phyloP scores from a whole-genome alignment of 495 filamentous ascomycete species.

The Neurospora pannonica region DNA sequence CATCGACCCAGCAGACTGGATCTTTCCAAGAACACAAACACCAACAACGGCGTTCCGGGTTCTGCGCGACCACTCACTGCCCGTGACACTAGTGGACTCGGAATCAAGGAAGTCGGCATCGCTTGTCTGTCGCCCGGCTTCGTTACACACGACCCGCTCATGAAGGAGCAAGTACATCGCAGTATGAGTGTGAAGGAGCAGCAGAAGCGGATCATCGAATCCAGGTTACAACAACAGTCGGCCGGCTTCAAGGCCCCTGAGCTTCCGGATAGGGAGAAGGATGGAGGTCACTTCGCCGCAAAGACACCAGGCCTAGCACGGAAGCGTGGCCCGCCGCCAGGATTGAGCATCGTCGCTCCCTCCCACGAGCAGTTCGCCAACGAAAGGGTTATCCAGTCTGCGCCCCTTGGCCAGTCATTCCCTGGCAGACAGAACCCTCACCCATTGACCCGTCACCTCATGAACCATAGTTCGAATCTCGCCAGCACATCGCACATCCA shows the following conservation, averaged over 20 bases:
- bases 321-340: constrained; percentile 76
- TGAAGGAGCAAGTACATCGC: constrained; percentile 89
- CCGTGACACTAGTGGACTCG: constrained; percentile 55
- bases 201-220: constrained; percentile 90
- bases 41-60: constrained; percentile 47
- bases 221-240: constrained; percentile 75
- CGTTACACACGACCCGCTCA: constrained; percentile 88
- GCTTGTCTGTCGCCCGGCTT: constrained; percentile 94
- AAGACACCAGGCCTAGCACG: constrained; percentile 56
- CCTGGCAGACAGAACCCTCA: constrained; percentile 80
- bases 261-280: constrained; percentile 33
- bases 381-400: constrained; percentile 94
- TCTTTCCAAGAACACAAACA: constrained; percentile 63
- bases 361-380: constrained; percentile 93
- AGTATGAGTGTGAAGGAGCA: constrained; percentile 91
- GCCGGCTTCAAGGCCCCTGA: constrained; percentile 63
- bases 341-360: constrained; percentile 89
- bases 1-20: constrained; percentile 86
- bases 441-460: constrained; percentile 70
- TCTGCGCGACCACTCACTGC: constrained; percentile 70
- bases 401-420: constrained; percentile 90
- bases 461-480: constrained; percentile 77
- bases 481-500: constrained; percentile 86
- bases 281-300: constrained; percentile 46
- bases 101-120: constrained; percentile 85